Conservation (phyloP, 768 basidiomycete genomes). For the Mycena epipterygia region DNA sequence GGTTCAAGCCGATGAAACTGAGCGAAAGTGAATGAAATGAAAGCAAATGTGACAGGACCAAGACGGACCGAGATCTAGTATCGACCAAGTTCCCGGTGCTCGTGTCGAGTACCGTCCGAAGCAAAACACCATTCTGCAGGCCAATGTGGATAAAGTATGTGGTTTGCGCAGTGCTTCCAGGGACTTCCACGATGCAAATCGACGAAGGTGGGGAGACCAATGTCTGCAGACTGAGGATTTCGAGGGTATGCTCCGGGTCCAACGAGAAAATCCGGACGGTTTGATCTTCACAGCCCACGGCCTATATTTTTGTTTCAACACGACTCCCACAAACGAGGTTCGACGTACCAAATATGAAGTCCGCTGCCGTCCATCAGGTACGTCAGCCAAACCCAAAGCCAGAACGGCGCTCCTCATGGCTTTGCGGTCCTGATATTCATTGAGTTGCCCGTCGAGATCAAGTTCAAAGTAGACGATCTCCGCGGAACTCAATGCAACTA, state of each 20-base stretch:
- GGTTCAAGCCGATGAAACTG: slow-evolving; percentile 6
- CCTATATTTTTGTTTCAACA: slow-evolving; percentile 72
- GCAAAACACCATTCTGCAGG: slow-evolving; percentile 92
- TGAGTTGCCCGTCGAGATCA: slow-evolving; percentile 93
- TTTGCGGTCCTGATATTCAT: slow-evolving; percentile 97
- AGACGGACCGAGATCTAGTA: slow-evolving; percentile 88
- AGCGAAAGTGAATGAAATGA: background rate
- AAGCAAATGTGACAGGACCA: background rate
- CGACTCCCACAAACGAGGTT: too few species aligned
- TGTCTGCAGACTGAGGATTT: slow-evolving; percentile 95
- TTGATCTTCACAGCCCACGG: slow-evolving; percentile 99
- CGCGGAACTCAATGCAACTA: slow-evolving; percentile 92
- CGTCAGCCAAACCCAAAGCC: slow-evolving; percentile 92
- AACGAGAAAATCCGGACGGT: slow-evolving; percentile 97
- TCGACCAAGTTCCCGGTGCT: slow-evolving; percentile 95
- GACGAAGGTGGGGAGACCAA: slow-evolving; percentile 94
- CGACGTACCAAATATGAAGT: slow-evolving; percentile 7
- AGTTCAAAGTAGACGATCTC: slow-evolving; percentile 98
- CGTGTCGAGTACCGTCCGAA: slow-evolving; percentile 95
- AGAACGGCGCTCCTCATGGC: slow-evolving; percentile 97
- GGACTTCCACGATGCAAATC: slow-evolving; percentile 97
- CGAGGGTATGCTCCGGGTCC: slow-evolving; percentile 94
- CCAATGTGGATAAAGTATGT: slow-evolving; percentile 99
- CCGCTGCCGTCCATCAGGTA: slow-evolving; percentile 45
- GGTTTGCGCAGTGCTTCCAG: slow-evolving; percentile 95